These are phyloP conservation scores for Crithidia acanthocephali DNA, from an alignment of 208 protist genomes.

Conservation along the genomic window DNA sequence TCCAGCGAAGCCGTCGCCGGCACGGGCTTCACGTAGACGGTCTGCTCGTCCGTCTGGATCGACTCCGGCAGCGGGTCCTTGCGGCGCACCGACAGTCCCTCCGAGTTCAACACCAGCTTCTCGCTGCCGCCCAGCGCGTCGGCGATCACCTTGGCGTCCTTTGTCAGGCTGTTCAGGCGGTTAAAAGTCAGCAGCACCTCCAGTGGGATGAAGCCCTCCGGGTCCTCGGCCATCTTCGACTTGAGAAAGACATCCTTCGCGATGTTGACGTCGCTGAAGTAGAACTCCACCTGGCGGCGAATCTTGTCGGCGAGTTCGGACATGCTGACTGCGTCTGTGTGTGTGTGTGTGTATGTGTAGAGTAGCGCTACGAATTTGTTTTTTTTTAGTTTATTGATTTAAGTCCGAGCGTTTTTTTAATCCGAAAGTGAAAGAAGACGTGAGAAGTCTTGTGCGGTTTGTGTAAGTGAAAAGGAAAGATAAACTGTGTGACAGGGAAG, in stretches of 20 bases:
- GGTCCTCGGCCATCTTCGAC: conserved; percentile 86
- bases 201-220: conserved; percentile 81
- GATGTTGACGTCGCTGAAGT: conserved; percentile 94
- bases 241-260: conserved; percentile 91
- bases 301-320: conserved; percentile 55
- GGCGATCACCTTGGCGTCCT: conserved; percentile 66
- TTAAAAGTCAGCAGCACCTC: conserved; percentile 89
- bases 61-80: conserved; percentile 81
- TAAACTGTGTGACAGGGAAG: too few relatives aligned
- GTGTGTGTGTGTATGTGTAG: conserved; percentile 15
- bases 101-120: conserved; percentile 65
- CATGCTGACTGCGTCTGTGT: conserved; percentile 32
- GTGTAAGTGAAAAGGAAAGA: too few relatives aligned
- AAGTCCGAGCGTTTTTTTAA: too few relatives aligned
- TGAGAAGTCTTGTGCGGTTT: too few relatives aligned
- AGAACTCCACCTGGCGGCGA: conserved; percentile 89
- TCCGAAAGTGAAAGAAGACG: too few relatives aligned
- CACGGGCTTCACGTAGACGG: conserved; percentile 88
- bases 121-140: conserved; percentile 67
- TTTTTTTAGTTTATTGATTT: too few relatives aligned
- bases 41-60: conserved; percentile 87
- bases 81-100: conserved; percentile 77
- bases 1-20: conserved; percentile 75
- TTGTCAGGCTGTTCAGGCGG: conserved; percentile 78
- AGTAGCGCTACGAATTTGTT: too few relatives aligned